Evolutionary conservation across 2,329 filamentous ascomycete genomes (phyloP).

Genomic region (Endoconidiophora polonica): DNA sequence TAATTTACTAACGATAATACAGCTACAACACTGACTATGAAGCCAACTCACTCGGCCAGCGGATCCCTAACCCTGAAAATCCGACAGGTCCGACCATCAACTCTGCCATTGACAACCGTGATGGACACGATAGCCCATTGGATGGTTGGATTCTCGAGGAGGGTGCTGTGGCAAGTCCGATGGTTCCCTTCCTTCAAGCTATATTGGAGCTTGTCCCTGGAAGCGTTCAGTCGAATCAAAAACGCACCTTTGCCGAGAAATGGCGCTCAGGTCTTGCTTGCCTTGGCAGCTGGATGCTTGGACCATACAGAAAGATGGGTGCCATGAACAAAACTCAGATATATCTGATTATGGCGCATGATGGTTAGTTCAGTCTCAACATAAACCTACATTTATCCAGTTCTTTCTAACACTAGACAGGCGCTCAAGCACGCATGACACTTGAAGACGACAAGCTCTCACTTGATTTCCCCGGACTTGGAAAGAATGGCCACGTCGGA

Average conservation of each 20-base stretch:
- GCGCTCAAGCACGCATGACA: slow-evolving; percentile 41
- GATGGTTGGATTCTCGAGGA: slow-evolving; percentile 50
- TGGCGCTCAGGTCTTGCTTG: slow-evolving; percentile 31
- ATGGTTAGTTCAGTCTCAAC: slow-evolving; percentile 25
- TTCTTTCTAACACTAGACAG: slow-evolving; percentile 16
- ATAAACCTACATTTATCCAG: neutral
- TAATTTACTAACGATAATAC: no score
- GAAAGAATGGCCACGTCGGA: slow-evolving; percentile 36
- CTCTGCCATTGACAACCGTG: slow-evolving; percentile 42
- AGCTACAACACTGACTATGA: slow-evolving; percentile 40
- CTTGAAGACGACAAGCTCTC: slow-evolving; percentile 42
- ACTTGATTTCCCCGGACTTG: slow-evolving; percentile 42
- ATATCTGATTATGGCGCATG: slow-evolving; percentile 51
- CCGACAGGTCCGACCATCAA: slow-evolving; percentile 47
- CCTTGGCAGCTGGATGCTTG: slow-evolving; percentile 37
- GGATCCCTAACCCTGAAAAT: slow-evolving; percentile 30
- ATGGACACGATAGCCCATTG: slow-evolving; percentile 33
- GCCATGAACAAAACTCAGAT: slow-evolving; percentile 43
- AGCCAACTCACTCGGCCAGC: slow-evolving; percentile 38
- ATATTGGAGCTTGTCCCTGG: slow-evolving; percentile 39
- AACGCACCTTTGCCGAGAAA: slow-evolving; percentile 24
- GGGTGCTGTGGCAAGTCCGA: slow-evolving; percentile 40
- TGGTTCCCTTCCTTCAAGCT: slow-evolving; percentile 37
- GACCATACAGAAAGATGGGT: slow-evolving; percentile 38
- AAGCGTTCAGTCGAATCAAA: slow-evolving; percentile 22